Conservation (phyloP, 1,139 yeast species). For the Lodderomyces jiufengensis region DNA sequence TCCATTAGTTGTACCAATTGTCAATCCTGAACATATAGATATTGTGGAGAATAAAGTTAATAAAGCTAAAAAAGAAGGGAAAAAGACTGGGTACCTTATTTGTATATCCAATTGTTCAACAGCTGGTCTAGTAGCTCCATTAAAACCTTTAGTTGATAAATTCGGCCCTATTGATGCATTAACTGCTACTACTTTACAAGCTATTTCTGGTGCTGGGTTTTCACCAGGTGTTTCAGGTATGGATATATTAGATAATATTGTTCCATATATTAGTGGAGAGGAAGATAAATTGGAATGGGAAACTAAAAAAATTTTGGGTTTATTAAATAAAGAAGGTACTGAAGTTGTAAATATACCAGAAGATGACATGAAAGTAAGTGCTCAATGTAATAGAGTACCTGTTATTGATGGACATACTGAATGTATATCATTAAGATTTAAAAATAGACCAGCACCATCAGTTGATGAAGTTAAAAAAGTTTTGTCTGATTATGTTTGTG, state of each 20-base stretch:
- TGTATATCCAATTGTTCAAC: slow-evolving; percentile 98
- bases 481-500: slow-evolving; percentile 75
- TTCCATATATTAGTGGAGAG: slow-evolving; percentile 94
- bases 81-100: slow-evolving; percentile 75
- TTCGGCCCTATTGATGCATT: slow-evolving; percentile 88
- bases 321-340: slow-evolving; percentile 48
- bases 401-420: slow-evolving; percentile 98
- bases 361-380: slow-evolving; percentile 80
- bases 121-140: slow-evolving; percentile 95
- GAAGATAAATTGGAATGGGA: slow-evolving; percentile 99
- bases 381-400: slow-evolving; percentile 95
- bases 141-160: slow-evolving; percentile 82
- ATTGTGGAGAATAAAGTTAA: slow-evolving; percentile 62
- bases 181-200: slow-evolving; percentile 92
- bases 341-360: slow-evolving; percentile 61
- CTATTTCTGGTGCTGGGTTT: slow-evolving; percentile 97
- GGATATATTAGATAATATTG: slow-evolving; percentile 89
- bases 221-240: slow-evolving; percentile 97
- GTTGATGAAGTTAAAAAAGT: slow-evolving; percentile 73
- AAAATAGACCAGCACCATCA: slow-evolving; percentile 78
- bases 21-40: slow-evolving; percentile 88
- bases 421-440: slow-evolving; percentile 84
- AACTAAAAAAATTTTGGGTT: slow-evolving; percentile 88
- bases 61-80: slow-evolving; percentile 42
- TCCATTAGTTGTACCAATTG: slow-evolving; percentile 93